Evolutionary conservation across 179 eudicot genomes (phyloP), one percentile per base, ranked within the genome.

Genomic region (Nepenthes alata): DNA sequence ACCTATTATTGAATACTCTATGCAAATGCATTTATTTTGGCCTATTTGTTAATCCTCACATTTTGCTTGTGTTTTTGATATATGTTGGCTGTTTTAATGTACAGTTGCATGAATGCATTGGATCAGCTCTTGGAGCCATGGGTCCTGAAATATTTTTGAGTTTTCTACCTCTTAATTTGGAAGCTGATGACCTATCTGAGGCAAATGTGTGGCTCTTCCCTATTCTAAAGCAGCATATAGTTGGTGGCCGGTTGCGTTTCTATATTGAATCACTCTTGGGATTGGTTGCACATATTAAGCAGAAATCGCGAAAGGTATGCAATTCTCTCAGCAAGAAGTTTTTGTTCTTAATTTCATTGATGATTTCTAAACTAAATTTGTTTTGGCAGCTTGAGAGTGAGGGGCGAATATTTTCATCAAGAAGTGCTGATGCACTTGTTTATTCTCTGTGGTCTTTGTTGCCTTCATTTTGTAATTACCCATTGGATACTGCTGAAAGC

Each of bases 381-480:
- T 62, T 68, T 74, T 79, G 53, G 71, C 94, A 94, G 99, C 85
- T 85, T 62, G 84, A 82, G 71, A 74, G 52, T 60, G 91, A 83
- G 73, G 99, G 97, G 16, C 75, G 55, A 70, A 59, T 79, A 57
- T 72, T 82, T 75, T 75, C 89, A 8, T 84, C 97, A 35, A 77
- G 91, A 73, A 78, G 70, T 69, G 77, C 78, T 34, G 96, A 87
- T 69, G 88, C 94, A 47, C 75, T 85, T 60, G 78, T 82, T 2
- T 85, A 85, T 71, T 81, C 89, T 62, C 64, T 94, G 62, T 94
- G 99, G 99, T 87, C 97, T 41, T 67, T 94, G 67, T 53, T 94
- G 70, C 97, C 97, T 58, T 82, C 99, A 25, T 94, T 94, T 74
- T 94, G 99, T 80, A 85, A 87, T 74, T 94, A 90, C 67, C 90